Evolutionary conservation across 805 yeast genomes (phyloP).

Genomic region (Metschnikowia vanudenii): DNA sequence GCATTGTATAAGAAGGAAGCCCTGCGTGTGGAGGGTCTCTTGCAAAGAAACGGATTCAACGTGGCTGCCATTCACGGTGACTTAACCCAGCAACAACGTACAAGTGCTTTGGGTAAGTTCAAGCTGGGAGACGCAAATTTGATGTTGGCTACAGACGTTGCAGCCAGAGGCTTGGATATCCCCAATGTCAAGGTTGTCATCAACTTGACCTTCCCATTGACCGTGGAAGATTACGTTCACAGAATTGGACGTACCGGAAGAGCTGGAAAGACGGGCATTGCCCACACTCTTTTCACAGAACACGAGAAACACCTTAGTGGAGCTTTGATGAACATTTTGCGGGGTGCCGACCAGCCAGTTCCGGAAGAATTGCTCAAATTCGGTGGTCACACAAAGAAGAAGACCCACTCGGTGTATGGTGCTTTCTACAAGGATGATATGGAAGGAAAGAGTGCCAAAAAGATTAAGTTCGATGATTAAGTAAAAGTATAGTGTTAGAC

Average conservation of each 20-base stretch:
- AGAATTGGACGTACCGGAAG: constrained; percentile 98
- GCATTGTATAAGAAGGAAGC: constrained; percentile 98
- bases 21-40: constrained; percentile 75
- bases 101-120: constrained; percentile 80
- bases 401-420: constrained; percentile 96
- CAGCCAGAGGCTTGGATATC: constrained; percentile 96
- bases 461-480: constrained; percentile 69
- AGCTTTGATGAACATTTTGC: constrained; percentile 84
- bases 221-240: constrained; percentile 95
- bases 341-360: constrained; percentile 93
- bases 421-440: constrained; percentile 95
- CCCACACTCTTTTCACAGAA: constrained; percentile 94
- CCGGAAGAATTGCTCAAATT: constrained; percentile 93
- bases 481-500: not conserved
- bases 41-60: constrained; percentile 67
- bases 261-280: constrained; percentile 93
- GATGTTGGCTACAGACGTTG: constrained; percentile 95
- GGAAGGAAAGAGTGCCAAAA: constrained; percentile 77
- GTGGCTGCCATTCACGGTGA: constrained; percentile 98
- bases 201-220: constrained; percentile 92
- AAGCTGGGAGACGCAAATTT: constrained; percentile 74
- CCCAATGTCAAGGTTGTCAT: constrained; percentile 96
- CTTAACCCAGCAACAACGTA: constrained; percentile 86
- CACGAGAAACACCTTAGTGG: constrained; percentile 96
- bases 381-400: constrained; percentile 97